Conservation (phyloP, 108 stramenopile species). For the Nannochloropsis gaditana region DNA sequence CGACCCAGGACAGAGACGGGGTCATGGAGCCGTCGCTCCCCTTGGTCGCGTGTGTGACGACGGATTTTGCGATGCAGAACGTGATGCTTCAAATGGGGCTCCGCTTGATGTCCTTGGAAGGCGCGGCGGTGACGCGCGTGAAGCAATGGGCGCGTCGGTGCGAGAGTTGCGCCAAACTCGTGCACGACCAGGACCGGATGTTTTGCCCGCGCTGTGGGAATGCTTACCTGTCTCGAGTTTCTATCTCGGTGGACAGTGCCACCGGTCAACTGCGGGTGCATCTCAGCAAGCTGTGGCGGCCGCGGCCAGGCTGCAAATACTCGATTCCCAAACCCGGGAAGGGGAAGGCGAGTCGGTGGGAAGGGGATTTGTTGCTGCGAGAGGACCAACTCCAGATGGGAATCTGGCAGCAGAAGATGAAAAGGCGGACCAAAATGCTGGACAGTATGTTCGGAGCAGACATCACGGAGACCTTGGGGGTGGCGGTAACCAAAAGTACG, state of each 20-base stretch:
- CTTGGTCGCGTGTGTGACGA: conserved; percentile 70
- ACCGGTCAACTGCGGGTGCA: conserved; percentile 78
- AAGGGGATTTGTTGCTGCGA: conserved; percentile 77
- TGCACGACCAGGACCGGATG: conserved; percentile 61
- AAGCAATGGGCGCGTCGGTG: conserved; percentile 93
- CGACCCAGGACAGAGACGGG: background rate
- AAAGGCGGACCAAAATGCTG: conserved; percentile 31
- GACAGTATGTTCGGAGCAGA: conserved; percentile 42
- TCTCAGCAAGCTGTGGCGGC: conserved; percentile 61
- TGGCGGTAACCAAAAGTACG: conserved; percentile 33
- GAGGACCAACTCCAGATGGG: conserved; percentile 94
- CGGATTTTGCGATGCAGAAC: conserved; percentile 99
- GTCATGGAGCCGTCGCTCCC: background rate
- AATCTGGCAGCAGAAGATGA: conserved; percentile 83
- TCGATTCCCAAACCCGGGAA: conserved; percentile 78
- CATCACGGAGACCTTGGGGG: conserved; percentile 36
- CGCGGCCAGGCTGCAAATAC: conserved; percentile 78
- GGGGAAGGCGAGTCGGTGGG: conserved; percentile 60
- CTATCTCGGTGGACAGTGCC: conserved; percentile 74
- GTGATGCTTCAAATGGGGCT: conserved; percentile 94
- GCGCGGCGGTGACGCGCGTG: conserved; percentile 67
- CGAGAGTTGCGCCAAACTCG: conserved; percentile 81
- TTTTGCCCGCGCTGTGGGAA: conserved; percentile 92
- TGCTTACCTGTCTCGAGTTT: conserved; percentile 72
- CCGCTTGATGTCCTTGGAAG: conserved; percentile 74